Percentiles rank a stretch among this genome's conserved stretches.
These are phyloP conservation scores for Phaeotremella skinneri DNA, from an alignment of 768 basidiomycete species.

Conservation along the genomic window DNA sequence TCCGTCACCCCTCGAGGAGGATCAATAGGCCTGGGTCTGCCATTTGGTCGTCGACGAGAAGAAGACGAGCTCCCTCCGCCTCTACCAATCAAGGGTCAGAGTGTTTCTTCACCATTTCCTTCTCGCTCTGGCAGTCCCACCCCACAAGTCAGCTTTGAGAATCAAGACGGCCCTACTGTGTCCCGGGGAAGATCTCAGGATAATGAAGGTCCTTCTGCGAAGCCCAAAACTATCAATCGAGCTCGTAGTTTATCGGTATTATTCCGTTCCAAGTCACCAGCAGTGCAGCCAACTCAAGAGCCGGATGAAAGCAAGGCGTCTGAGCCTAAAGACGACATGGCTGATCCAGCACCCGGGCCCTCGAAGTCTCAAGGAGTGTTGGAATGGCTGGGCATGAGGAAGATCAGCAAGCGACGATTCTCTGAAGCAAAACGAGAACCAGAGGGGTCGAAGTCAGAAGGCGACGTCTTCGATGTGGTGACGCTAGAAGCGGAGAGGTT, in stretches of 20 bases:
- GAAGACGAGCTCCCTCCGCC: constrained; percentile 20
- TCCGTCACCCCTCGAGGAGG: constrained; percentile 2
- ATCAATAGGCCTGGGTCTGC: constrained; percentile 38
- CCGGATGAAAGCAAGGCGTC: neutral
- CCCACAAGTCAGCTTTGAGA: constrained; percentile 36
- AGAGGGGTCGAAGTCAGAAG: neutral
- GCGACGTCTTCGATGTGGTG: neutral
- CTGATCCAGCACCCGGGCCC: neutral
- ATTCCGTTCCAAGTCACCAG: constrained; percentile 20
- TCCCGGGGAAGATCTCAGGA: neutral
- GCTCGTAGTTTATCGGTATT: constrained; percentile 40
- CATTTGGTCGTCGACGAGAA: constrained; percentile 8
- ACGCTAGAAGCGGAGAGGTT: neutral
- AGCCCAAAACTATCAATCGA: constrained; percentile 23
- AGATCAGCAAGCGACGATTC: constrained; percentile 24
- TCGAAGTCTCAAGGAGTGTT: constrained; percentile 27
- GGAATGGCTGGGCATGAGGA: constrained; percentile 45
- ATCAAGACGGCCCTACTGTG: constrained; percentile 15
- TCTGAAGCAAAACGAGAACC: constrained; percentile 20
- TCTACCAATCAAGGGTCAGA: constrained; percentile 30
- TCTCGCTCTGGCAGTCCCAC: constrained; percentile 34
- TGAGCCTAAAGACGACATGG: neutral
- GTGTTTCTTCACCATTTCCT: constrained; percentile 43
- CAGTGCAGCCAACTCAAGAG: neutral
- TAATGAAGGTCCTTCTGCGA: constrained; percentile 13